Evolutionary conservation across 2,329 filamentous ascomycete species (phyloP).

Genomic region (Cladosporium cucumerinum): DNA sequence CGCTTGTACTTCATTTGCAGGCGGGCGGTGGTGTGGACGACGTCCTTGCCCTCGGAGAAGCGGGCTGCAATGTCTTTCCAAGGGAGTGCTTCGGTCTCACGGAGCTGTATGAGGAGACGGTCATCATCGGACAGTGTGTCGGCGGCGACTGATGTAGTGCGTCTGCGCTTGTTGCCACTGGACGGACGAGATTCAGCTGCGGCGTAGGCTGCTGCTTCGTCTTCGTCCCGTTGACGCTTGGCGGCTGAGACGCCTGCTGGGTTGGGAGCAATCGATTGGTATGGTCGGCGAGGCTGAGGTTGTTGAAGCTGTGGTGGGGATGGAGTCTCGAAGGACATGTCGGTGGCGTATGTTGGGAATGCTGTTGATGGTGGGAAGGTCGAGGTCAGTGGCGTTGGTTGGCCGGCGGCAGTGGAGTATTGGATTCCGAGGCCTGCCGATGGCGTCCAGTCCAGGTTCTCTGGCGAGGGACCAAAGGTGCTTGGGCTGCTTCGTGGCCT

Average conservation of each 20-base stretch:
- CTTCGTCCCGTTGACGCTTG: constrained; percentile 39
- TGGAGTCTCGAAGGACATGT: constrained; percentile 28
- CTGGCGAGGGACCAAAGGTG: constrained; percentile 39
- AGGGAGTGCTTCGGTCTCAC: constrained; percentile 51
- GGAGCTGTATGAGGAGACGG: constrained; percentile 48
- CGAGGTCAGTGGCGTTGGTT: constrained; percentile 32
- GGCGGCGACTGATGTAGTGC: constrained; percentile 39
- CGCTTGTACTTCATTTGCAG: constrained; percentile 55
- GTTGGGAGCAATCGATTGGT: constrained; percentile 45
- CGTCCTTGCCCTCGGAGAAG: constrained; percentile 48
- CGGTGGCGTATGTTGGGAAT: constrained; percentile 29
- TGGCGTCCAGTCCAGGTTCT: constrained; percentile 38
- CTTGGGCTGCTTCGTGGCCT: constrained; percentile 45
- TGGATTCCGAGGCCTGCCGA: constrained; percentile 41
- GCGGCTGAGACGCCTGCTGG: constrained; percentile 34
- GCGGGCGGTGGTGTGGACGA: constrained; percentile 50
- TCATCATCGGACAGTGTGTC: constrained; percentile 50
- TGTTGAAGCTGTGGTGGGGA: constrained; percentile 30
- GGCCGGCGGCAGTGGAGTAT: constrained; percentile 32
- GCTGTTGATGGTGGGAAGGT: constrained; percentile 33
- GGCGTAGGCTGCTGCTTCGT: constrained; percentile 35
- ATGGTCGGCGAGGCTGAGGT: constrained; percentile 42
- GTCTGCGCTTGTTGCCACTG: constrained; percentile 37
- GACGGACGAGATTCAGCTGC: constrained; percentile 20
- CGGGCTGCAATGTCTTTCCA: constrained; percentile 55